These are phyloP conservation scores for Rutstroemia sp. DNA, from an alignment of 2,329 filamentous ascomycete genomes.

Conservation along the genomic window DNA sequence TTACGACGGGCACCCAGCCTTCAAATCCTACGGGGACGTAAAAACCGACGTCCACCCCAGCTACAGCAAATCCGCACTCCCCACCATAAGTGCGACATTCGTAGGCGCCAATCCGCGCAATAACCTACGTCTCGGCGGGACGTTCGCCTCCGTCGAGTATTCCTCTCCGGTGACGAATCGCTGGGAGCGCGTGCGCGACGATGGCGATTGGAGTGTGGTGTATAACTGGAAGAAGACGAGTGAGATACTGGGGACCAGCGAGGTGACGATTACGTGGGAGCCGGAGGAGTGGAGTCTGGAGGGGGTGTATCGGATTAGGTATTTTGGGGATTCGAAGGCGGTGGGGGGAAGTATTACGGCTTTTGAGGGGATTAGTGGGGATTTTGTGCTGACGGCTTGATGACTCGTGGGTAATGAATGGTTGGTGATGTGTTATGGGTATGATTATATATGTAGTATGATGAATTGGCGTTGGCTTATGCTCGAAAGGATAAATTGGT, in stretches of 20 bases:
- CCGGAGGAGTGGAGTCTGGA: constrained; percentile 49
- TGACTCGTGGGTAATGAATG: background rate
- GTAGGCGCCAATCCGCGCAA: constrained; percentile 87
- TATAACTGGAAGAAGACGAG: constrained; percentile 73
- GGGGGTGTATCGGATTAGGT: constrained; percentile 72
- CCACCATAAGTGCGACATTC: constrained; percentile 58
- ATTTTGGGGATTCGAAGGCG: constrained; percentile 77
- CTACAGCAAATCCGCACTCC: constrained; percentile 34
- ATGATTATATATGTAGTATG: background rate
- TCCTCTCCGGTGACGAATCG: constrained; percentile 34
- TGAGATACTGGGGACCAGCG: constrained; percentile 63
- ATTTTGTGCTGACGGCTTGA: constrained; percentile 33
- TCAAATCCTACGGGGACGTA: constrained; percentile 64
- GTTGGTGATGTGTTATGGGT: background rate
- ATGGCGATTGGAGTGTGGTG: constrained; percentile 76
- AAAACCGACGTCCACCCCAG: constrained; percentile 43
- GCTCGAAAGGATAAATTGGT: background rate
- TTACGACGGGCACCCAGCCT: constrained; percentile 58
- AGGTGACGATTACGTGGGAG: constrained; percentile 77
- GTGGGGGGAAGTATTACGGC: constrained; percentile 50
- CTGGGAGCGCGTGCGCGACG: constrained; percentile 65
- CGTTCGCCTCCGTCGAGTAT: constrained; percentile 70
- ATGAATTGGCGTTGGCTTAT: background rate
- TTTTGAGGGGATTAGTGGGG: constrained; percentile 62
- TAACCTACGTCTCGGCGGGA: constrained; percentile 70